Conservation (phyloP, 805 yeast genomes). For the Sungouiella thailandica region DNA sequence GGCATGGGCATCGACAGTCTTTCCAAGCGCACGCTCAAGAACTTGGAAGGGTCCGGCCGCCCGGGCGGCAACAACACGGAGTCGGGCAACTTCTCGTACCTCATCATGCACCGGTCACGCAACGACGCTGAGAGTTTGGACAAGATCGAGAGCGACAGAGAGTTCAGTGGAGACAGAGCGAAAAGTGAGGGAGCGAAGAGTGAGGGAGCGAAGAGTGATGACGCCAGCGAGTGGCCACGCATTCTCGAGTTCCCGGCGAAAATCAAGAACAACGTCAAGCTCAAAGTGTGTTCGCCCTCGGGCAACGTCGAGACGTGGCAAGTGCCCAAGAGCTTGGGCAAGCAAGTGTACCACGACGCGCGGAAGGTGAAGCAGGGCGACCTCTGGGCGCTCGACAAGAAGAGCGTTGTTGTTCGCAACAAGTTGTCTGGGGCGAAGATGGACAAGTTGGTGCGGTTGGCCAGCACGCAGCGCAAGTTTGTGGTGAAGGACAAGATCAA, state of each 20-base stretch:
- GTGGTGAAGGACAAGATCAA: conserved; percentile 17
- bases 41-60: conserved; percentile 71
- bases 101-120: conserved; percentile 59
- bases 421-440: conserved; percentile 24
- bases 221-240: conserved; percentile 56
- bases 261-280: conserved; percentile 73
- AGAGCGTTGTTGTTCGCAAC: conserved; percentile 29
- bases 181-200: conserved; percentile 13
- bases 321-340: conserved; percentile 71
- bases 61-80: conserved; percentile 68
- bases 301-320: conserved; percentile 87
- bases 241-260: conserved; percentile 67
- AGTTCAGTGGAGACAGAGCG: conserved; percentile 20
- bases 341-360: conserved; percentile 81
- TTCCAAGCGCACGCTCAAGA: conserved; percentile 22
- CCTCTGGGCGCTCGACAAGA: conserved; percentile 61
- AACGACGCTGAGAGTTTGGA: conserved; percentile 38
- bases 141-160: conserved; percentile 36
- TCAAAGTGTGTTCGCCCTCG: conserved; percentile 73
- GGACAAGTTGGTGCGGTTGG: conserved; percentile 31
- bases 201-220: conserved; percentile 18
- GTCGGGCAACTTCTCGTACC: conserved; percentile 65
- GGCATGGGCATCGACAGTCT: conserved; percentile 49
- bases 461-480: conserved; percentile 35
- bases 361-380: conserved; percentile 83